A percentile compares a stretch with the other conserved stretches of the same genome.
phyloP scores from a whole-genome alignment of 2,329 filamentous ascomycete species.

The Septoria petroselini region DNA sequence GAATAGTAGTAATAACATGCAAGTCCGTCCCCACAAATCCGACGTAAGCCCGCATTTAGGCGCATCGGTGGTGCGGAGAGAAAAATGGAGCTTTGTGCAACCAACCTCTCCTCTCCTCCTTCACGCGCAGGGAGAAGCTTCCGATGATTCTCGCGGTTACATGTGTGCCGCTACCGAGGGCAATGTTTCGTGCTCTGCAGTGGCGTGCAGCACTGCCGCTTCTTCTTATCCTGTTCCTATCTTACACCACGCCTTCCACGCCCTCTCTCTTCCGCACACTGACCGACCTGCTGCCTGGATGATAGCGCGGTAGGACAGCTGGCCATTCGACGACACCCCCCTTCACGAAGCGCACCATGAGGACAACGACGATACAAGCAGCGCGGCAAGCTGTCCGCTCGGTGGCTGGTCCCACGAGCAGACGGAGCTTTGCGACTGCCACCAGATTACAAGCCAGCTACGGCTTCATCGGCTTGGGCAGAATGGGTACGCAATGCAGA shows the following conservation, averaged over 20 bases:
- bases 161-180: constrained; percentile 7
- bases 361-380: constrained; percentile 18
- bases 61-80: too few species aligned
- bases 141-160: constrained; percentile 4
- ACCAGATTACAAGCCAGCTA: constrained; percentile 44
- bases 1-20: too few species aligned
- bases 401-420: constrained; percentile 26
- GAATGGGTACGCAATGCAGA: constrained; percentile 43
- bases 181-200: constrained; percentile 3
- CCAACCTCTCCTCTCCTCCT: constrained; percentile 7
- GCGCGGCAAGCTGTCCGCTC: constrained; percentile 23
- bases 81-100: background rate
- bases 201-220: background rate
- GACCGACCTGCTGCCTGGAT: background rate
- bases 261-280: background rate
- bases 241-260: background rate
- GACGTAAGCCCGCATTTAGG: too few species aligned
- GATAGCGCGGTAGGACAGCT: constrained; percentile 9
- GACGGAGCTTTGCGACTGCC: constrained; percentile 46
- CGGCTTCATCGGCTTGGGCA: constrained; percentile 52
- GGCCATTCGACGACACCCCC: too few species aligned
- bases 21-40: too few species aligned
- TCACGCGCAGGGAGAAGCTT: constrained; percentile 1
- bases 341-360: constrained; percentile 11
- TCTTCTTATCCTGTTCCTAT: background rate